Evolutionary conservation across 2,329 filamentous ascomycete genomes (phyloP), one percentile per base, ranked within the genome.

Genomic region (Penicillium sp.): DNA sequence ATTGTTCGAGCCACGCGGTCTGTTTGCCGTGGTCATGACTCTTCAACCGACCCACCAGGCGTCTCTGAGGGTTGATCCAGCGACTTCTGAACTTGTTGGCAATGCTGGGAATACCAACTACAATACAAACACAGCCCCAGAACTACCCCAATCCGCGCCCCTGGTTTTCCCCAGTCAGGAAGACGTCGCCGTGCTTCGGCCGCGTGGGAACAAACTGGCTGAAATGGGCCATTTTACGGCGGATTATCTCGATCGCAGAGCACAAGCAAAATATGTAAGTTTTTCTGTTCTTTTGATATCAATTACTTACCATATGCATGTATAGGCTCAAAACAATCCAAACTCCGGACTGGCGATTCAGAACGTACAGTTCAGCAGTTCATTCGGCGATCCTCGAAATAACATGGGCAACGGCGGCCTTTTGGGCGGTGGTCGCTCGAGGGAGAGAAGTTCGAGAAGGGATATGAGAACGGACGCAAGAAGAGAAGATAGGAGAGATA

Each of bases 1-100:
- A 23, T 26, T 43, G 7, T 52, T 52, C 35, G n/a, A 20, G n/a
- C 49, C 49, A 3, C 49, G 49, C 16, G 49, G 49, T 16, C 33
- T 52, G 14, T 55, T 49, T 40, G 24, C 16, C 12, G 28, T 47
- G 21, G 45, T 55, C 33, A 57, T 57, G 52, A 23, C 35, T 8
- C n/a, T n/a, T n/a, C 16, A 40, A n/a, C 35, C 35, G 4, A 40
- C 35, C 9, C 18, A 20, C 18, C 38, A 51, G 30, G 16, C 48
- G 30, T 43, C n/a, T 43, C 3, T 23, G n/a, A 3, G 3, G n/a
- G 40, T 20, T 20, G 20, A 26, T 24, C 12, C 43, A 46, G 16
- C 3, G 43, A 46, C 21, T 20, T 43, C n/a, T 43, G 21, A 43
- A 43, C 3, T 43, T 43, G 40, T 23, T 20, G 40, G n/a, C 7